phyloP scores from a whole-genome alignment of 164 flowering plant species.

The Stephania japonica region DNA sequence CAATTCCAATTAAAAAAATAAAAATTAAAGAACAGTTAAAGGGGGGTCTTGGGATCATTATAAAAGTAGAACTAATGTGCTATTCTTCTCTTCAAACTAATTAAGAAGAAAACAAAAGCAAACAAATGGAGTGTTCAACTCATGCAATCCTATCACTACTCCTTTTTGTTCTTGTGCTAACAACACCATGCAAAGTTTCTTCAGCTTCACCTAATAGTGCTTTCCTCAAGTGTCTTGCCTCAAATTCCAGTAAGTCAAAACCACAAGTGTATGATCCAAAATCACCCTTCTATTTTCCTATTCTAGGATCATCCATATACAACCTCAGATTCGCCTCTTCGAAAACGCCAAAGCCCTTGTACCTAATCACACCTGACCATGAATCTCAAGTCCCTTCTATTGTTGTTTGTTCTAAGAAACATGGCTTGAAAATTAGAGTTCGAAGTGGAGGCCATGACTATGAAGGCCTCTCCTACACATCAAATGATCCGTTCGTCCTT shows the following conservation, averaged over 20 bases:
- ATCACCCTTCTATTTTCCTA: background rate
- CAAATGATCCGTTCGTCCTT: background rate
- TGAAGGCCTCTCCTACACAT: constrained; percentile 5
- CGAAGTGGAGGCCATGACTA: constrained; percentile 11
- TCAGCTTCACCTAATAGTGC: background rate
- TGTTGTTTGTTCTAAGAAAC: background rate
- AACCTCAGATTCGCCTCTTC: background rate
- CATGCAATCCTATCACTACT: background rate
- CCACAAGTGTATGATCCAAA: background rate
- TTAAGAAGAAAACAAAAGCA: background rate
- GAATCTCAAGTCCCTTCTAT: background rate
- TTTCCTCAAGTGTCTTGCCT: background rate
- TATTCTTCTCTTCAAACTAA: background rate
- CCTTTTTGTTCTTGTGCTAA: too few species aligned
- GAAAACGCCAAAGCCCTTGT: background rate
- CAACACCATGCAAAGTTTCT: background rate
- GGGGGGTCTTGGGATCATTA: too few species aligned
- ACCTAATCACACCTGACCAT: background rate
- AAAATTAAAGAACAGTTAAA: too few species aligned
- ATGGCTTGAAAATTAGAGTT: constrained; percentile 1
- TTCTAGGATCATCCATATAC: background rate
- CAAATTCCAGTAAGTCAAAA: background rate
- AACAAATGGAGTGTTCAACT: background rate
- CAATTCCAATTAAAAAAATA: too few species aligned
- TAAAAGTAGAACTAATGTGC: background rate